Conservation (phyloP, 495 filamentous ascomycete species). For the Evansstolkia leycettana region DNA sequence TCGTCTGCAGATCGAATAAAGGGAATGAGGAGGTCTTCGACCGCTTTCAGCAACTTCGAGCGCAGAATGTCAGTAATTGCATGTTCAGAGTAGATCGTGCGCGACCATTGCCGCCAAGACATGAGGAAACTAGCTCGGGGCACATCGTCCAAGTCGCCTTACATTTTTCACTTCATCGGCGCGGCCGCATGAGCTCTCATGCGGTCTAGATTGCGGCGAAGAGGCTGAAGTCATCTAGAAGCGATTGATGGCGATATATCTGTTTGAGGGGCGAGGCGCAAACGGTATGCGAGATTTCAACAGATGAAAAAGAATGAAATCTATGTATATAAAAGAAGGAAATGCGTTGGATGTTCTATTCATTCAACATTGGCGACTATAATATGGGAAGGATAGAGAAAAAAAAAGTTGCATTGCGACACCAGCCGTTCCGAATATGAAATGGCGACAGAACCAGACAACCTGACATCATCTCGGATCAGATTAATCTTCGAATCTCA, state of each 20-base stretch:
- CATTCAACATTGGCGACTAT: slow-evolving; percentile 22
- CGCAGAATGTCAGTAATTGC: too few relatives aligned
- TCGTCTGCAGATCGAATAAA: slow-evolving; percentile 70
- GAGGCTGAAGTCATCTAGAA: slow-evolving; percentile 12
- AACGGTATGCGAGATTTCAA: too few relatives aligned
- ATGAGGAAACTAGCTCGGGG: too few relatives aligned
- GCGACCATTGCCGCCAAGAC: too few relatives aligned
- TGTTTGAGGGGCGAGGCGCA: too few relatives aligned
- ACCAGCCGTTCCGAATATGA: background rate
- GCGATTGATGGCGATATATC: slow-evolving; percentile 52
- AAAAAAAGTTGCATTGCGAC: too few relatives aligned
- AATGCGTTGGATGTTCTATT: slow-evolving; percentile 49
- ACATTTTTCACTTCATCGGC: slow-evolving; percentile 34
- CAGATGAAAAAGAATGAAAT: too few relatives aligned
- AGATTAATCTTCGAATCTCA: too few relatives aligned
- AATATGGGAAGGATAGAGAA: too few relatives aligned
- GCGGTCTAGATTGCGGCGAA: slow-evolving; percentile 33
- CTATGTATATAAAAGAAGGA: too few relatives aligned
- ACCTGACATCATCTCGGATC: slow-evolving; percentile 21
- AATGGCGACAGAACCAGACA: slow-evolving; percentile 19
- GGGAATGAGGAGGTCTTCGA: slow-evolving; percentile 62
- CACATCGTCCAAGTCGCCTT: slow-evolving; percentile 13
- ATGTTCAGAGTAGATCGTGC: too few relatives aligned
- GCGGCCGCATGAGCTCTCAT: slow-evolving; percentile 13
- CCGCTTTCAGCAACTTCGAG: slow-evolving; percentile 54